Evolutionary conservation across 208 protist species (phyloP).

Genomic region (Acanthamoeba royreba): DNA sequence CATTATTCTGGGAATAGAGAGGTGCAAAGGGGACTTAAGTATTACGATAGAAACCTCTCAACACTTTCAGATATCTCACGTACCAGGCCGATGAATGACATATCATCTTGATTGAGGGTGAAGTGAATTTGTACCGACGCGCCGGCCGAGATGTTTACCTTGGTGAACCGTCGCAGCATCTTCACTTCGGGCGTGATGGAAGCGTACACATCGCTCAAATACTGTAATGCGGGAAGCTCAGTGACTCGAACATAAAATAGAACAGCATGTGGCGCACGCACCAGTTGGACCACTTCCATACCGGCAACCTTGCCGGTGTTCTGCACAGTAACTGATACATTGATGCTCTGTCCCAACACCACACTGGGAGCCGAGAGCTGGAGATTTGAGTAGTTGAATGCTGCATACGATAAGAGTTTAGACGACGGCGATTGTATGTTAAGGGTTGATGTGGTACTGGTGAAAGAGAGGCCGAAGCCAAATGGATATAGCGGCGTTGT

Average conservation of each 20-base stretch:
- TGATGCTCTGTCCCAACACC: neutral
- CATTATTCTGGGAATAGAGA: neutral
- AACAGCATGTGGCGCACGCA: neutral
- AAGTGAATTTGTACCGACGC: neutral
- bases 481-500: neutral
- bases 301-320: neutral
- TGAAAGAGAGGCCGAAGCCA: constrained; percentile 28
- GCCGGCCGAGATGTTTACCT: neutral
- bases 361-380: neutral
- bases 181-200: constrained; percentile 53
- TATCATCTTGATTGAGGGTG: neutral
- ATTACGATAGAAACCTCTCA: neutral
- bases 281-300: constrained; percentile 6
- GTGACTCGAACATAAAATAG: neutral
- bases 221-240: neutral
- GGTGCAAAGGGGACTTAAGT: neutral
- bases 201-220: constrained; percentile 51
- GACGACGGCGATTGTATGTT: neutral
- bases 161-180: constrained; percentile 21
- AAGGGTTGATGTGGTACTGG: neutral
- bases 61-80: neutral
- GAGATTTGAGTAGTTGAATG: neutral
- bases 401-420: neutral
- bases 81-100: constrained; percentile 15
- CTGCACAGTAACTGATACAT: neutral